A percentile compares a stretch with the other conserved stretches of the same genome.
Evolutionary conservation across 2,329 filamentous ascomycete species (phyloP).

Genomic region (Botryotinia globosa): DNA sequence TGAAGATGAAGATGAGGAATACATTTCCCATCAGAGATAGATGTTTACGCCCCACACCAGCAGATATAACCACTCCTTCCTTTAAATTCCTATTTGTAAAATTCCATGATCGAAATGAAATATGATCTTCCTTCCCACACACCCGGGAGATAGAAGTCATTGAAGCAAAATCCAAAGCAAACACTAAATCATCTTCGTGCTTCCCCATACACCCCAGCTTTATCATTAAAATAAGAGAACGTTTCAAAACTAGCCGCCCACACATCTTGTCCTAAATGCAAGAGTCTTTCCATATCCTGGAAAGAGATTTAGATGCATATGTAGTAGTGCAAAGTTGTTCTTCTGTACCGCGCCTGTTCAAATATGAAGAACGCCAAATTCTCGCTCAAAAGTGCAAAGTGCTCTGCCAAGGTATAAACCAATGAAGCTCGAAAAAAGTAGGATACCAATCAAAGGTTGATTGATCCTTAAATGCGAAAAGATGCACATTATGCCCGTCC

Average conservation of each 20-base stretch:
- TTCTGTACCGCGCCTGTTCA: conserved; percentile 17
- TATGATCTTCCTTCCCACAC: conserved; percentile 19
- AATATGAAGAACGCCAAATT: conserved; percentile 23
- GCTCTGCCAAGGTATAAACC: conserved; percentile 23
- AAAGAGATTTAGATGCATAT: conserved; percentile 28
- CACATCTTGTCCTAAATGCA: conserved; percentile 22
- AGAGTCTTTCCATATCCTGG: conserved; percentile 22
- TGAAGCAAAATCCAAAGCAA: conserved; percentile 22
- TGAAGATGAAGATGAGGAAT: conserved; percentile 13
- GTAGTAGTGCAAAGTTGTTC: conserved; percentile 20
- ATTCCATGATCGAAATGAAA: conserved; percentile 21
- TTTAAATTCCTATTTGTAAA: conserved; percentile 14
- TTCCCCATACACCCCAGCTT: conserved; percentile 17
- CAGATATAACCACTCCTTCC: conserved; percentile 17
- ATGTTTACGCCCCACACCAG: conserved; percentile 18
- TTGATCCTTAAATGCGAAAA: conserved; percentile 24
- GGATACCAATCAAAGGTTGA: conserved; percentile 21
- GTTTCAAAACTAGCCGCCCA: conserved; percentile 16
- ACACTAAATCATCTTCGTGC: conserved; percentile 20
- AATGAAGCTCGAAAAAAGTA: conserved; percentile 24
- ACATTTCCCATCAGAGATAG: conserved; percentile 7
- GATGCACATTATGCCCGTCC: conserved; percentile 34
- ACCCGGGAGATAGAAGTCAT: conserved; percentile 18
- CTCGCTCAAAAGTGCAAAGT: conserved; percentile 31
- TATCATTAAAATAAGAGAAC: conserved; percentile 24